Evolutionary conservation across 257 asterid genomes (phyloP), one percentile per base, ranked within the genome.

Genomic region (Plectranthus barbatus): DNA sequence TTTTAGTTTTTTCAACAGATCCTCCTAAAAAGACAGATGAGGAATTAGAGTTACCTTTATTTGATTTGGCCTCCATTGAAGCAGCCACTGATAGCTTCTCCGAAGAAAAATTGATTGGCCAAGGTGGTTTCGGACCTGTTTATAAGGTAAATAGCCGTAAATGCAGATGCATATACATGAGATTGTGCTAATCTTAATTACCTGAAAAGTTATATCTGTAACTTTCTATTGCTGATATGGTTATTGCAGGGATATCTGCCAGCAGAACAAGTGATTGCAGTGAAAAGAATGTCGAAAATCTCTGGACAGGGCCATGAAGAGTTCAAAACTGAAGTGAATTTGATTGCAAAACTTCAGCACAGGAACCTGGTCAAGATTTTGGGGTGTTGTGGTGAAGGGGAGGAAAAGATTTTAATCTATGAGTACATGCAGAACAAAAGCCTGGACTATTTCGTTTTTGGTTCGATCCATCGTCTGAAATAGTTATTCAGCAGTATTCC

Each of bases 51-150:
- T 59, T 81, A 47, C 82, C 87, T 56, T 45, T 76, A 21, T 76
- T 67, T 48, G 72, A 55, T 60, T 68, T 73, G 46, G 68, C 66
- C 53, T 68, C 78, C 51, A 57, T 81, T 37, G 68, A 66, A 14
- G 54, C 73, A 47, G 82, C 82, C 61, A 81, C 87, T 14, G 39
- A 71, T 44, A 62, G 58, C 36, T 81, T 81, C 37, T 73, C 84
- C 11, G 39, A 13, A 8, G 26, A 53, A 47, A 71, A 73, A 7
- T 31, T 71, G 72, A 71, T 78, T 8, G 87, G 87, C n/a, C 69
- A 81, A 73, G 84, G 84, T 8, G 84, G 84, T 40, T 81, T 81
- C 17, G 84, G 84, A 29, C 71, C 79, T 14, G 84, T 78, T 60
- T 81, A 78, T 71, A 76, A 71, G 73, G 78, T 73, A 55, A 58